A percentile compares a stretch with the other conserved stretches of the same genome.
Evolutionary conservation across 768 basidiomycete genomes (phyloP).

Genomic region (Suillus occidentalis): DNA sequence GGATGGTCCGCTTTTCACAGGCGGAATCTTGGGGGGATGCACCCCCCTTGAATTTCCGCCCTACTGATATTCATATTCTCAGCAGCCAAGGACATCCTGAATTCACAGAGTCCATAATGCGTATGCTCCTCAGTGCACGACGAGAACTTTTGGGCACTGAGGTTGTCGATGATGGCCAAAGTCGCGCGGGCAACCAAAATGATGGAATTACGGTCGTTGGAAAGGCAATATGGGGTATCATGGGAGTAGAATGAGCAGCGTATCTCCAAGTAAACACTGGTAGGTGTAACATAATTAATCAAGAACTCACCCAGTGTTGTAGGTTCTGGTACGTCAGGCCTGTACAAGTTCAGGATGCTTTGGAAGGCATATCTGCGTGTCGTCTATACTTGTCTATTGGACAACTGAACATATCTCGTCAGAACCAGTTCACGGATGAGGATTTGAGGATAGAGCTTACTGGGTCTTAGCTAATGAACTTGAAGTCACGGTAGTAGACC

Average conservation of each 20-base stretch:
- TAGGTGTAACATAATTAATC: neutral
- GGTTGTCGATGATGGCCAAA: neutral
- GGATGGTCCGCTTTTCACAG: slow-evolving; percentile 56
- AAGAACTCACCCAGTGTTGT: neutral
- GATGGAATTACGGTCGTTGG: slow-evolving; percentile 47
- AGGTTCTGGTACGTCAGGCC: neutral
- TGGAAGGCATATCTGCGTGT: neutral
- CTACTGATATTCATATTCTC: slow-evolving; percentile 66
- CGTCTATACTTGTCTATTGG: neutral
- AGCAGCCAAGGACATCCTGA: slow-evolving; percentile 93
- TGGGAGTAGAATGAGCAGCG: slow-evolving; percentile 36
- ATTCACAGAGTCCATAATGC: slow-evolving; percentile 66
- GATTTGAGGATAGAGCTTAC: too few relatives aligned
- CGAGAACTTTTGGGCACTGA: slow-evolving; percentile 46
- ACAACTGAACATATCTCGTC: neutral
- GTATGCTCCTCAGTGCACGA: slow-evolving; percentile 54
- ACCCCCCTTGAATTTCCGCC: slow-evolving; percentile 18
- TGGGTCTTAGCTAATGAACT: too few relatives aligned
- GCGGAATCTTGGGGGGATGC: slow-evolving; percentile 11
- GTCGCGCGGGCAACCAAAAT: slow-evolving; percentile 33
- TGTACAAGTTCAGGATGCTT: neutral
- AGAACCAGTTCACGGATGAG: slow-evolving; percentile 14
- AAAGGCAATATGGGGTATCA: slow-evolving; percentile 42
- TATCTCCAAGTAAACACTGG: neutral
- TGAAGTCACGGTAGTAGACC: too few relatives aligned